Evolutionary conservation across 192 early-diverging fungal species (phyloP).

Genomic region (Powellomyces hirtus): DNA sequence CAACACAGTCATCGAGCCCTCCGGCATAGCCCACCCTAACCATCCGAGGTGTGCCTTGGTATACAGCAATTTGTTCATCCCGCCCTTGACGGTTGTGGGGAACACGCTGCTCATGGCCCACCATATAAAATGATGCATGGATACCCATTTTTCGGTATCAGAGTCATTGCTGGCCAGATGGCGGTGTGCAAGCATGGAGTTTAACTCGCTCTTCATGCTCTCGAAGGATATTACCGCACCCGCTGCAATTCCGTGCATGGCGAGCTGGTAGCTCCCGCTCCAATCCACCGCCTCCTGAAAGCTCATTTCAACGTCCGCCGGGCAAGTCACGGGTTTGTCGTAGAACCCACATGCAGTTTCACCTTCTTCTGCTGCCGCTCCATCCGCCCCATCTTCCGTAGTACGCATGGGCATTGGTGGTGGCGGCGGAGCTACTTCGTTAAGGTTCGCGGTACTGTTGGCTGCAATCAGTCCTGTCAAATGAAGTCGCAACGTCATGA

Average conservation of each 20-base stretch:
- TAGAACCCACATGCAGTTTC: neutral
- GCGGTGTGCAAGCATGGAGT: slow-evolving; percentile 13
- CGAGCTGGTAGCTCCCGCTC: slow-evolving; percentile 2
- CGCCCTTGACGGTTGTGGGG: slow-evolving; percentile 2
- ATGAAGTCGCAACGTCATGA: slow-evolving; percentile 8
- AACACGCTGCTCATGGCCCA: neutral
- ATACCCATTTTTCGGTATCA: slow-evolving; percentile 10
- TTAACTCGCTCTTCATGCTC: neutral
- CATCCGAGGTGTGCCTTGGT: neutral
- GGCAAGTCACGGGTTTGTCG: neutral
- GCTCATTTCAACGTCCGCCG: slow-evolving; percentile 14
- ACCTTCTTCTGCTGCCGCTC: neutral
- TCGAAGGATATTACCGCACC: slow-evolving; percentile 13
- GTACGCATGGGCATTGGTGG: no score
- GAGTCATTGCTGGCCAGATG: slow-evolving; percentile 13
- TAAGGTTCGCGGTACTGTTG: no score
- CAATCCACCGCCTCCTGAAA: slow-evolving; percentile 18
- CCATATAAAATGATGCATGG: slow-evolving; percentile 6
- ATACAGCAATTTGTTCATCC: neutral
- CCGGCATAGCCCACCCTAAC: slow-evolving; percentile 1
- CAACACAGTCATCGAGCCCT: neutral
- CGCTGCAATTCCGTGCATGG: neutral
- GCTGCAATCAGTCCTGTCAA: no score
- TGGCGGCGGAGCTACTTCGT: no score
- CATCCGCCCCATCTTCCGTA: no score